Evolutionary conservation across 2,329 filamentous ascomycete species (phyloP), one percentile per base, ranked within the genome.

Genomic region (Proliferodiscus dingleyae): DNA sequence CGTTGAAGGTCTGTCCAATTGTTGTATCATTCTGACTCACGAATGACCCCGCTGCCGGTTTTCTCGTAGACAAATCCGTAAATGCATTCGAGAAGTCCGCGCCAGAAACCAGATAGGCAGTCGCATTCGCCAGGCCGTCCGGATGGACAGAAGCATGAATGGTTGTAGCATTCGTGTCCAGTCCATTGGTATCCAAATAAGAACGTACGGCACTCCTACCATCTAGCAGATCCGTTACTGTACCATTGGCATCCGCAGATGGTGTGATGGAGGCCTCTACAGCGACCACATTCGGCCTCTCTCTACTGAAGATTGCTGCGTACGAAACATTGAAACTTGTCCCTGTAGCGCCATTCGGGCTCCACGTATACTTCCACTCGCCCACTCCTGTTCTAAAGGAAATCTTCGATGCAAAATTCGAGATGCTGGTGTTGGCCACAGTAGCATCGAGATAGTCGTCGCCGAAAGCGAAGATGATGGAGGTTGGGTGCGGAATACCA

Each of bases 401-500:
- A 42, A 85, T 71, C 0, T 72, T 78, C 0, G 82, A 80, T 10
- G 61, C 64, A 59, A 85, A 88, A 48, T 77, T 67, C 3, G 72
- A 74, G 44, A 89, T 77, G 11, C 80, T 77, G 0, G 66, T 66
- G 24, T 71, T 73, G 37, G 78, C 69, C 2, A 83, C 80, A 0
- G 71, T 77, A 3, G 83, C 78, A 66, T 83, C 75, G 24, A 88
- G 68, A 38, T 77, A 71, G 19, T 70, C 70, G 45, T 74, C 69
- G 2, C 74, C 74, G 3, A 78, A 65, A 42, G 80, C 72, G 15
- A 85, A 68, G 28, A 81, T 62, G 29, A 85, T 65, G 1, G 77
- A 79, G 21, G 73, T 72, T 73, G 81, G 85, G 59, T 87, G 83
- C 5, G 85, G 85, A 13, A 89, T 73, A 19, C 85, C 85, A 41